Evolutionary conservation across 2,329 filamentous ascomycete species (phyloP).

Genomic region (Colletotrichum plurivorum): DNA sequence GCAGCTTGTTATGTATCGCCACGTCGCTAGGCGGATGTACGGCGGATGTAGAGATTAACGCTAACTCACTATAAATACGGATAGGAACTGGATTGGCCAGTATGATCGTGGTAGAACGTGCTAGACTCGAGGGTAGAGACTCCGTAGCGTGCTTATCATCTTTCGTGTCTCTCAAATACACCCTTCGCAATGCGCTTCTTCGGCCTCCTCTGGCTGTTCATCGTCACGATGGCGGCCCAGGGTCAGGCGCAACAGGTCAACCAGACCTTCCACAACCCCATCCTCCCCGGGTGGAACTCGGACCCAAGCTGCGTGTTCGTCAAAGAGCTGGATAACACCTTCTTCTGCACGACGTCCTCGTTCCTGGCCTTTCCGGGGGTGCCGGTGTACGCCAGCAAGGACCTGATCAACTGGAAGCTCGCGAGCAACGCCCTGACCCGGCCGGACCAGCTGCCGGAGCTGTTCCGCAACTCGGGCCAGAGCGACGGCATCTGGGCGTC

Average conservation of each 20-base stretch:
- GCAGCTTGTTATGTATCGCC: too few relatives aligned
- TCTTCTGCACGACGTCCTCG: conserved; percentile 66
- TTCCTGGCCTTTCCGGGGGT: conserved; percentile 67
- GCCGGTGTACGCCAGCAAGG: conserved; percentile 66
- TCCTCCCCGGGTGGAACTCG: conserved; percentile 64
- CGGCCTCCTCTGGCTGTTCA: conserved; percentile 24
- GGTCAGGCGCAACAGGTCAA: conserved; percentile 17
- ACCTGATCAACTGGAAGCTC: conserved; percentile 65
- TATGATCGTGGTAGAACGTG: too few relatives aligned
- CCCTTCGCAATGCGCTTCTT: conserved; percentile 13
- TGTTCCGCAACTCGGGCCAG: conserved; percentile 38
- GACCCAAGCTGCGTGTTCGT: conserved; percentile 62
- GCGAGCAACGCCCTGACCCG: conserved; percentile 57
- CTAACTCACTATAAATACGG: too few relatives aligned
- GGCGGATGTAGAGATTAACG: too few relatives aligned
- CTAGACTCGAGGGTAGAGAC: neutral
- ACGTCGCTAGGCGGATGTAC: too few relatives aligned
- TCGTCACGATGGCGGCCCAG: conserved; percentile 11
- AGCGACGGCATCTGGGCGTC: conserved; percentile 61
- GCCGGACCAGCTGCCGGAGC: conserved; percentile 55
- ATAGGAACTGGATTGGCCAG: too few relatives aligned
- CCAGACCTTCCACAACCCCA: conserved; percentile 53
- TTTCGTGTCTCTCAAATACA: neutral
- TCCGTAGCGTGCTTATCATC: neutral
- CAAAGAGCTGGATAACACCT: conserved; percentile 56